phyloP scores from a whole-genome alignment of 2,329 filamentous ascomycete species.

The Trichoderma brevicompactum region DNA sequence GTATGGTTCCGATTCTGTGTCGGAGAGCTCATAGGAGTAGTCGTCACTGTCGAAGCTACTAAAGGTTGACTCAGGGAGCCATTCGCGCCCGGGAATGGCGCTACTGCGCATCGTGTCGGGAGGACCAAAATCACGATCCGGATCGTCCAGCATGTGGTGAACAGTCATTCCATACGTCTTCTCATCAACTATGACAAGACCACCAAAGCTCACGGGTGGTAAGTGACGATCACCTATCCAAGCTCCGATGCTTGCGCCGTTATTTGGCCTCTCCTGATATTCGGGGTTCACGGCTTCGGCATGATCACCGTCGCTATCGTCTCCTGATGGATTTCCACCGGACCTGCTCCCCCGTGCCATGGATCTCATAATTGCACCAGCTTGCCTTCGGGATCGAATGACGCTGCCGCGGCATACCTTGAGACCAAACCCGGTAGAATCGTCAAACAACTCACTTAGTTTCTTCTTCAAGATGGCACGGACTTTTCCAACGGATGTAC shows the following conservation, averaged over 20 bases:
- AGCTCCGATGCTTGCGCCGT: conserved; percentile 91
- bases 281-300: conserved; percentile 66
- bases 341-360: conserved; percentile 36
- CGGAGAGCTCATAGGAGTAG: conserved; percentile 64
- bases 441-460: conserved; percentile 68
- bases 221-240: conserved; percentile 85
- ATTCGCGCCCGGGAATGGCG: conserved; percentile 46
- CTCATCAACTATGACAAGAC: conserved; percentile 81
- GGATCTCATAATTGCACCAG: conserved; percentile 39
- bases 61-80: conserved; percentile 49
- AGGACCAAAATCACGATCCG: conserved; percentile 50
- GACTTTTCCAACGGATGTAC: conserved; percentile 74
- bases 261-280: conserved; percentile 77
- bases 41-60: conserved; percentile 57
- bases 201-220: conserved; percentile 88
- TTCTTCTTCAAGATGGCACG: conserved; percentile 72
- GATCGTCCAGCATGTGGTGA: conserved; percentile 90
- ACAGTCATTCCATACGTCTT: conserved; percentile 93
- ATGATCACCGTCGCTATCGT: conserved; percentile 45
- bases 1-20: conserved; percentile 60
- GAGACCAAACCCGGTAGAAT: conserved; percentile 63
- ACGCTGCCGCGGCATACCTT: conserved; percentile 75
- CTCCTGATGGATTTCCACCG: conserved; percentile 27
- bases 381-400: conserved; percentile 60
- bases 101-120: conserved; percentile 44